Evolutionary conservation across 108 stramenopile genomes (phyloP), one percentile per base, ranked within the genome.

Genomic region (Aurantiochytrium sp.): DNA sequence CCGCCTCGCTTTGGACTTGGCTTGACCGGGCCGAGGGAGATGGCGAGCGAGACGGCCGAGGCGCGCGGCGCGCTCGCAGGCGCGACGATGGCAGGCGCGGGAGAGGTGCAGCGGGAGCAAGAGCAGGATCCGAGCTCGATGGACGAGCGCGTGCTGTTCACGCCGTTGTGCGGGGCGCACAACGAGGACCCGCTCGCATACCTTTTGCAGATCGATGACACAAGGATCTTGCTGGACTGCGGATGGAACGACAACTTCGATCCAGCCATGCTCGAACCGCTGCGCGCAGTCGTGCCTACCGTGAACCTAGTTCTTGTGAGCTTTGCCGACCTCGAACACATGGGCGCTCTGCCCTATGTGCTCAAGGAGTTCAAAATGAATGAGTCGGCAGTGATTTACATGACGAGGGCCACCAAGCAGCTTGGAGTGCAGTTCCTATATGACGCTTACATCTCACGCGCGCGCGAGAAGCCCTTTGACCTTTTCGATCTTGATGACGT

Each of bases 121-220:
- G 64, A 69, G 12, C 64, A 69, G 18, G 64, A 69, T 2, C 64
- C 64, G 64, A 69, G 64, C 64, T 69, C 18, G 25, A 83, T 83
- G 45, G 76, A 83, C 49, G 76, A 83, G 76, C 76, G 76, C 76
- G 76, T 83, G 45, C 76, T 53, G n/a, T 53, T 83, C 49, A 83
- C 76, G 76, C 76, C 76, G 51, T 25, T 83, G 45, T 83, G 45
- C 49, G 76, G 76, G 51, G 45, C 76, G 49, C 76, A 83, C 76
- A 53, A 47, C n/a, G 76, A 83, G 51, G 76, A 47, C 76, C 76
- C 76, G 3, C 49, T 83, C 43, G 51, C 49, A 1, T 83, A 53
- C 16, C 51, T 83, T 47, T 53, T 83, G 49, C 49, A 83, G 51
- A 53, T 83, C 51, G 76, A 83, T 23, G 49, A 83, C 49, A 83